Percentiles rank a stretch among this genome's conserved stretches.
These are phyloP conservation scores for Benincasa hispida DNA, from an alignment of 306 rosid species.

Conservation along the genomic window DNA sequence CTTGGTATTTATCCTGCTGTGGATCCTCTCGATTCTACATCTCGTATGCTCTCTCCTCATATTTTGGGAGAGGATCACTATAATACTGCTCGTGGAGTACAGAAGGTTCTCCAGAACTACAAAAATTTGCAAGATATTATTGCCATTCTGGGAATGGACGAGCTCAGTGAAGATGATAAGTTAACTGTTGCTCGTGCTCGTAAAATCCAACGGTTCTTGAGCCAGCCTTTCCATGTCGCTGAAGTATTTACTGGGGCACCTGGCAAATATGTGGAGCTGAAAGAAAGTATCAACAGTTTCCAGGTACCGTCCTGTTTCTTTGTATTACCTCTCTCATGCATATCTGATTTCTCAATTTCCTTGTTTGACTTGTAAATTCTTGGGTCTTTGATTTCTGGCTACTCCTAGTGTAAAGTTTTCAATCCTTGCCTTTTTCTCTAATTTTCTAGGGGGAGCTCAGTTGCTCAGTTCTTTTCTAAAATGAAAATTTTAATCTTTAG, in stretches of 20 bases:
- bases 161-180: conserved; percentile 98
- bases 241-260: conserved; percentile 99
- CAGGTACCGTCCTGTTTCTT: conserved; percentile 37
- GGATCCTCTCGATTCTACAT: conserved; percentile 91
- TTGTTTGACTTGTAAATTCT: neutral
- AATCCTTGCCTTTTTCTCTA: neutral
- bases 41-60: conserved; percentile 99
- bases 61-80: conserved; percentile 89
- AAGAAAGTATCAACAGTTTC: conserved; percentile 74
- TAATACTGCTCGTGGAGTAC: conserved; percentile 97
- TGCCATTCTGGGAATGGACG: conserved; percentile 99
- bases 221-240: conserved; percentile 99
- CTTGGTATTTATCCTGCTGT: conserved; percentile 98
- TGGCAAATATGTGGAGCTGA: conserved; percentile 91
- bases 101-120: conserved; percentile 88
- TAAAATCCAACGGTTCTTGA: conserved; percentile 63
- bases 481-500: neutral
- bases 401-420: neutral
- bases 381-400: neutral
- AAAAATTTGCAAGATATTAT: conserved; percentile 98
- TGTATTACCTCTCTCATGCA: neutral
- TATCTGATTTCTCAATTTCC: neutral
- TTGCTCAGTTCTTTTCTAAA: neutral
- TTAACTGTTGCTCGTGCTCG: conserved; percentile 98
- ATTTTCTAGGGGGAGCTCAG: too few species aligned